Base-by-base conservation (phyloP, 2,329 filamentous ascomycete genomes). In the Fusarium paranaense region DNA sequence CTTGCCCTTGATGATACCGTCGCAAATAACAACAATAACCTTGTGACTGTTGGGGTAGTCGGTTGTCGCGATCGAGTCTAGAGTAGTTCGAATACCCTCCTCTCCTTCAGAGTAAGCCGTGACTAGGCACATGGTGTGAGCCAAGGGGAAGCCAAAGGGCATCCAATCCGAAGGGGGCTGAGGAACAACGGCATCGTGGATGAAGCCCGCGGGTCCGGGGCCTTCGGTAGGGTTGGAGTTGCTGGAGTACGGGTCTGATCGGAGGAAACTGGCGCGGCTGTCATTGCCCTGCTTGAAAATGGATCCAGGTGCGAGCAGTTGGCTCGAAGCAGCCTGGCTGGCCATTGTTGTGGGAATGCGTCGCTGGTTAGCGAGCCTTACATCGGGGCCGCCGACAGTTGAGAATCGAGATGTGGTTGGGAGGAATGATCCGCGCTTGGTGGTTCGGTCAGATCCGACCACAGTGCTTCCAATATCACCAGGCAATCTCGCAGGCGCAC, bases 11-110 rank as follows among this genome's bases (percentile, higher is more conserved):
- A 99, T 98, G 80, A 98, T 90, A 84, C 97, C 97, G 82, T 99
- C 97, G 84, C 97, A 99, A 78, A 99, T 94, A 78, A 98, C 94
- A 69, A 99, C 89, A 77, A 99, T 97, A 32, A 95, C 91, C 85
- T 99, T 99, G 89, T 99, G 97, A 82, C 96, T 98, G 88, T 99
- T 99, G 59, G 97, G 97, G 79, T 99, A 99, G 83, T 99, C 97
- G 4, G 97, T 99, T 84, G 94, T 97, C 59, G 96, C 97, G 81
- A 99, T 93, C 1, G 97, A 99, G 84, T 99, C 95, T 32, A 99
- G 86, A 1, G 97, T 99, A 1, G 95, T 98, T 57, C 97, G 93
- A 65, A 99, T 90, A 79, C 96, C 97, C 69, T 97, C 93, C 74
- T 93, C 94, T 75, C 97, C 97, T 86, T 99, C 97, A 0, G 97